phyloP scores from a whole-genome alignment of 176 grass and related monocot species.

The Eleusine indica region DNA sequence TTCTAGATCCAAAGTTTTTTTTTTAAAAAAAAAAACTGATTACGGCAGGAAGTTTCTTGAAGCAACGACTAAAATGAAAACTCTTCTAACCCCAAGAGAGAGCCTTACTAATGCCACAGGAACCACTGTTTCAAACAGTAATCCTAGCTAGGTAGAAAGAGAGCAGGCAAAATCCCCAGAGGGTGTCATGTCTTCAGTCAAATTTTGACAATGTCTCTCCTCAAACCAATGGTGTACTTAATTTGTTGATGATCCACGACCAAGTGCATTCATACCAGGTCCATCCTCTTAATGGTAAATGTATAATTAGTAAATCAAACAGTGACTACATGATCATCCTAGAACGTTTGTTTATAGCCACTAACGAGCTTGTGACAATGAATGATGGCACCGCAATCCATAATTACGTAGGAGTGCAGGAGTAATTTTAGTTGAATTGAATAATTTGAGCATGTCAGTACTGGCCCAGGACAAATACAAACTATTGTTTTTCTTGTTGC shows the following conservation, averaged over 20 bases:
- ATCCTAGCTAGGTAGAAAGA: not conserved
- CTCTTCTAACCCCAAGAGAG: too few relatives aligned
- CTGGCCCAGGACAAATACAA: too few relatives aligned
- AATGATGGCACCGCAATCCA: not conserved
- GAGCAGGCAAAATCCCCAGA: not conserved
- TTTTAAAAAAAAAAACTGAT: not conserved
- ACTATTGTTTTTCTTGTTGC: too few relatives aligned
- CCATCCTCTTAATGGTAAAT: not conserved
- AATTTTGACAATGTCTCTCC: too few relatives aligned
- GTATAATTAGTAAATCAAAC: not conserved
- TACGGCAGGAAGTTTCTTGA: not conserved
- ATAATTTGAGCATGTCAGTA: not conserved
- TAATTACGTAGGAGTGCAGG: not conserved
- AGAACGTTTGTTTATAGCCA: too few relatives aligned
- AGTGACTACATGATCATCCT: not conserved
- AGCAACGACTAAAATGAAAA: too few relatives aligned
- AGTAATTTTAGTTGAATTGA: not conserved
- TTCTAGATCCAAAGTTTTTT: not conserved
- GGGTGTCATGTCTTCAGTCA: not conserved
- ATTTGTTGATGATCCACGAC: too few relatives aligned
- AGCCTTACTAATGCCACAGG: too few relatives aligned
- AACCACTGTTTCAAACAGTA: not conserved
- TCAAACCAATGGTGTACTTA: not conserved
- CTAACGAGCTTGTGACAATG: not conserved
- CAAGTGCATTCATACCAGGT: too few relatives aligned